These are phyloP conservation scores for Xylaria palmicola DNA, from an alignment of 495 filamentous ascomycete genomes.

Conservation along the genomic window DNA sequence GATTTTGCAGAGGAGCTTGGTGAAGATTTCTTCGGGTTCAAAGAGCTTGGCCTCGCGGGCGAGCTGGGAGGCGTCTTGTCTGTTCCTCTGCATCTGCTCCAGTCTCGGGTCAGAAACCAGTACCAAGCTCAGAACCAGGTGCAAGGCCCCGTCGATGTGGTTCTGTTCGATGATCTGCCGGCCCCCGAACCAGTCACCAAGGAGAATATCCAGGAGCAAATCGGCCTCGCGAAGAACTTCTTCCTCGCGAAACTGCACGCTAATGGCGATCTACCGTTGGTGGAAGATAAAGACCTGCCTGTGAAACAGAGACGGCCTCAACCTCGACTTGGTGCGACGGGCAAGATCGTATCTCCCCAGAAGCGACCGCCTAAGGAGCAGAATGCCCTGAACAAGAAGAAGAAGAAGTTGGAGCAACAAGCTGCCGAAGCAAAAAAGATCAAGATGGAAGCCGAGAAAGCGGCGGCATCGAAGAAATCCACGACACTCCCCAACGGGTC, in stretches of 20 bases:
- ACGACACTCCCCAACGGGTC: conserved; percentile 35
- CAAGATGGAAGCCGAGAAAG: conserved; percentile 42
- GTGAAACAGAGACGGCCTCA: conserved; percentile 87
- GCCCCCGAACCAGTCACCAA: conserved; percentile 76
- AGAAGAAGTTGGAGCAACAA: conserved; percentile 60
- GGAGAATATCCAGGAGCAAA: conserved; percentile 72
- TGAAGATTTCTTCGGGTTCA: conserved; percentile 99
- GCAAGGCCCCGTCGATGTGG: conserved; percentile 46
- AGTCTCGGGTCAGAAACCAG: conserved; percentile 80
- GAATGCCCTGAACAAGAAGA: conserved; percentile 70
- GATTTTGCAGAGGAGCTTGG: conserved; percentile 97
- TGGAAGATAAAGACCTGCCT: conserved; percentile 95
- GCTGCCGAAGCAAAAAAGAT: conserved; percentile 40
- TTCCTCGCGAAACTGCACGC: conserved; percentile 84
- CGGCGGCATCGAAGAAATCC: conserved; percentile 44
- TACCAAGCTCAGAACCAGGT: conserved; percentile 73
- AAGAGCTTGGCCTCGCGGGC: conserved; percentile 85
- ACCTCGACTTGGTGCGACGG: conserved; percentile 88
- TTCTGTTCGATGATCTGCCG: conserved; percentile 67
- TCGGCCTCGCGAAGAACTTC: conserved; percentile 84
- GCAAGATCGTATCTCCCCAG: conserved; percentile 87
- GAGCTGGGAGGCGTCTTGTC: conserved; percentile 85
- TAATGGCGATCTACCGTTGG: conserved; percentile 74
- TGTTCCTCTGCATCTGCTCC: conserved; percentile 91
- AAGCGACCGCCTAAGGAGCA: conserved; percentile 82